phyloP scores from a whole-genome alignment of 2,329 filamentous ascomycete genomes.

The Biscogniauxia marginata region DNA sequence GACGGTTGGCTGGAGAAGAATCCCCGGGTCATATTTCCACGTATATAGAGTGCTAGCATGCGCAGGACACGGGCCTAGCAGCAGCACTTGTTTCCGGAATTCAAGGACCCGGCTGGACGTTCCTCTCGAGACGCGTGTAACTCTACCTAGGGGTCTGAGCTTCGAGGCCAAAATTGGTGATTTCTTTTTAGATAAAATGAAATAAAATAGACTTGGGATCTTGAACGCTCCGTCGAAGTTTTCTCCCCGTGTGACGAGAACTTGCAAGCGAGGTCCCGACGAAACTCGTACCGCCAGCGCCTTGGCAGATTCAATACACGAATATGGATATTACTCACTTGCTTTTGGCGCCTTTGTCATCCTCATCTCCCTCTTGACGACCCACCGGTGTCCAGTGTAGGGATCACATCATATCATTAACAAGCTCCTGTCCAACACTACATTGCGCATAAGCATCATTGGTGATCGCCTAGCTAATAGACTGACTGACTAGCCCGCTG shows the following conservation, averaged over 20 bases:
- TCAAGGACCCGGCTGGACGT: conserved; percentile 18
- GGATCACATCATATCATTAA: conserved; percentile 2
- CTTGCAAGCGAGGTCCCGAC: not conserved
- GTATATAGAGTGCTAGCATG: conserved; percentile 18
- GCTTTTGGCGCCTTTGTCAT: not conserved
- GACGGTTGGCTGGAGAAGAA: conserved; percentile 8
- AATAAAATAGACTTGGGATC: conserved; percentile 2
- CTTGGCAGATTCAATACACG: not conserved
- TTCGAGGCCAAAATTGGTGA: too few relatives aligned
- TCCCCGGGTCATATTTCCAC: conserved; percentile 10
- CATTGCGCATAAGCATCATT: not conserved
- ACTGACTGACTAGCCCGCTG: not conserved
- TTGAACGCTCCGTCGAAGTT: conserved; percentile 1
- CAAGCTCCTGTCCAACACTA: not conserved
- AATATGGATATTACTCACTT: not conserved
- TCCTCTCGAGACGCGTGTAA: conserved; percentile 10
- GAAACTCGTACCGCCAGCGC: not conserved
- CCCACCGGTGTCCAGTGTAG: not conserved
- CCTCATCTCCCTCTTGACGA: not conserved
- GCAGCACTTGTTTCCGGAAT: conserved; percentile 16
- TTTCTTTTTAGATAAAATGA: too few relatives aligned
- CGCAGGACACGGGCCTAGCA: conserved; percentile 17
- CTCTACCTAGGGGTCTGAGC: not conserved
- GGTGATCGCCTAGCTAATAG: not conserved
- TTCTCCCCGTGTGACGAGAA: conserved; percentile 1